Conservation (phyloP, 176 grass and related monocot species). For the Phragmites australis region DNA sequence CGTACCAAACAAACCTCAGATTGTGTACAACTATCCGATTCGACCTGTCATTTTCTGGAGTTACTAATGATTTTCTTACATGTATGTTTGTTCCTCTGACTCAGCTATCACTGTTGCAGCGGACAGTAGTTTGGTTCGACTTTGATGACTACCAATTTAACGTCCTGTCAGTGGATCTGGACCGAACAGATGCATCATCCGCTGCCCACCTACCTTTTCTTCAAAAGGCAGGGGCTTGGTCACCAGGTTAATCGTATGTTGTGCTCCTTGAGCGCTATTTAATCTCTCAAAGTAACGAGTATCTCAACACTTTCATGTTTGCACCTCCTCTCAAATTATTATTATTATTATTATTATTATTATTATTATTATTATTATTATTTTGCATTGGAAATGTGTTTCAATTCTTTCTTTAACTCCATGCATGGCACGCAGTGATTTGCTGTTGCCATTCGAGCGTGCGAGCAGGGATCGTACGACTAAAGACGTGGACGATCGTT, state of each 20-base stretch:
- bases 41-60: slow-evolving; percentile 17
- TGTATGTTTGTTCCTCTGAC: background rate
- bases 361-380: too few relatives aligned
- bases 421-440: too few relatives aligned
- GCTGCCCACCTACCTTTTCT: slow-evolving; percentile 20
- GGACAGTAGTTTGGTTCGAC: slow-evolving; percentile 5
- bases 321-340: background rate
- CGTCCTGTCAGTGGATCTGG: slow-evolving; percentile 18
- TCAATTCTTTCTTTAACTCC: too few relatives aligned
- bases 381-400: background rate
- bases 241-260: slow-evolving; percentile 24
- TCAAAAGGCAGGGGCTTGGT: slow-evolving; percentile 18
- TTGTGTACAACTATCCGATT: background rate
- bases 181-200: slow-evolving; percentile 34
- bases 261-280: background rate
- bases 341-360: too few relatives aligned
- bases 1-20: background rate
- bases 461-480: background rate
- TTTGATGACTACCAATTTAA: slow-evolving; percentile 14
- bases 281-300: background rate
- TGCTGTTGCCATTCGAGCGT: too few relatives aligned
- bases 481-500: background rate
- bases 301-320: background rate
- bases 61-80: background rate
- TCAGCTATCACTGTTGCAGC: slow-evolving; percentile 21